Evolutionary conservation across 306 rosid genomes (phyloP).

Genomic region (Pachyrhizus erosus): DNA sequence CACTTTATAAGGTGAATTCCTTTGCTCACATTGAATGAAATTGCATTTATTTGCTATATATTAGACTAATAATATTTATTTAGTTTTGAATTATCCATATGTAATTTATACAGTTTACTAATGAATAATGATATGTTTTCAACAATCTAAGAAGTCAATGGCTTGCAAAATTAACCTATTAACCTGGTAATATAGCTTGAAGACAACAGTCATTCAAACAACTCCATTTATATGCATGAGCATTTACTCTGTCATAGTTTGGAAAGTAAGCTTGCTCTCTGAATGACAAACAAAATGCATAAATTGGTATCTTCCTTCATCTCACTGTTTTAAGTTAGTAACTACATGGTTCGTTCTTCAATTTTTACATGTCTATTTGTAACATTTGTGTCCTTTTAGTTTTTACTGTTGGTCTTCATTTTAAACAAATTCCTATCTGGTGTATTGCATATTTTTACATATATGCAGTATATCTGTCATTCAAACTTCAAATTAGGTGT

Average conservation of each 20-base stretch:
- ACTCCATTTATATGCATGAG: not conserved
- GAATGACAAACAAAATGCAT: constrained; percentile 29
- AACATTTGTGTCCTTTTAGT: not conserved
- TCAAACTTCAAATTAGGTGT: not conserved
- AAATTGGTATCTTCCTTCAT: not conserved
- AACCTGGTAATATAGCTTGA: not conserved
- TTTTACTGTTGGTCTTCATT: not conserved
- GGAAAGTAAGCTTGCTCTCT: constrained; percentile 1
- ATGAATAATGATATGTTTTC: not conserved
- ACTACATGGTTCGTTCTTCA: not conserved
- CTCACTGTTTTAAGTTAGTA: not conserved
- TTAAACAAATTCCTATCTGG: not conserved
- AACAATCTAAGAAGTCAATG: not conserved
- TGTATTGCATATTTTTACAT: not conserved
- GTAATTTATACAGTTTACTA: not conserved
- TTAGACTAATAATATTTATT: constrained; percentile 5
- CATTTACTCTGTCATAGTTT: not conserved
- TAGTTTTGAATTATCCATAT: not conserved
- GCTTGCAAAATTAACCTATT: not conserved
- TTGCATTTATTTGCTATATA: not conserved
- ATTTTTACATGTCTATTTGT: not conserved
- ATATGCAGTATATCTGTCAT: not conserved
- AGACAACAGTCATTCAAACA: constrained; percentile 8
- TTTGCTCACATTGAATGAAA: not conserved
- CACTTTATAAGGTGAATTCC: constrained; percentile 74